These are phyloP conservation scores for Cairneyella variabilis DNA, from an alignment of 495 filamentous ascomycete genomes.

Conservation along the genomic window DNA sequence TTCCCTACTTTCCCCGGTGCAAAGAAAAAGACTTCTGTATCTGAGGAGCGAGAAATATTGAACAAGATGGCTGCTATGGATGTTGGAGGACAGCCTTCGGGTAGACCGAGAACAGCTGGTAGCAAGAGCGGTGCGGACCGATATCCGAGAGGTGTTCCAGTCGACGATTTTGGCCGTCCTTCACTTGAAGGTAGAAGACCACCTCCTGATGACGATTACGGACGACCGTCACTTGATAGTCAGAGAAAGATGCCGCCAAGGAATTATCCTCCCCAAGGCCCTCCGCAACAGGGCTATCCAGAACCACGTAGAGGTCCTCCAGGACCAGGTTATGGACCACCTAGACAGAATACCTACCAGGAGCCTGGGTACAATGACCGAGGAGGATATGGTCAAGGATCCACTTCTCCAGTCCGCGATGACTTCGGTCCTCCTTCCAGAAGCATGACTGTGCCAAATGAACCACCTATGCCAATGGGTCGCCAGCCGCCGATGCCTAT, in stretches of 20 bases:
- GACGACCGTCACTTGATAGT: conserved; percentile 21
- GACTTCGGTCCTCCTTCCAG: conserved; percentile 25
- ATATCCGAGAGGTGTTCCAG: not conserved
- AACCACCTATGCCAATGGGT: conserved; percentile 13
- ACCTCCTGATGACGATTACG: conserved; percentile 12
- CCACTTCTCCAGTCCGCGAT: conserved; percentile 13
- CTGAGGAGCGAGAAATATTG: conserved; percentile 44
- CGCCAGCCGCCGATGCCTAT: conserved; percentile 14
- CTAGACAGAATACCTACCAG: conserved; percentile 21
- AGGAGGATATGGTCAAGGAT: conserved; percentile 21
- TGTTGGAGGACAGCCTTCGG: conserved; percentile 37
- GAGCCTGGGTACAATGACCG: conserved; percentile 23
- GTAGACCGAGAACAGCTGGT: conserved; percentile 5
- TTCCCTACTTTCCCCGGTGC: conserved; percentile 62
- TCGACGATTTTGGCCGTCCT: conserved; percentile 17
- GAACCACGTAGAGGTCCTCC: conserved; percentile 24
- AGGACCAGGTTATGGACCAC: conserved; percentile 28
- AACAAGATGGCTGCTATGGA: conserved; percentile 57
- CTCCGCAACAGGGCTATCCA: conserved; percentile 22
- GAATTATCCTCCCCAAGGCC: conserved; percentile 19
- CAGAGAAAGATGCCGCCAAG: conserved; percentile 18
- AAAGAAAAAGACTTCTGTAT: conserved; percentile 40
- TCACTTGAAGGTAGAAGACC: conserved; percentile 9
- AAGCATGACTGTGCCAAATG: conserved; percentile 28
- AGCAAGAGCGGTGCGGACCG: conserved; percentile 5